Evolutionary conservation across 2,329 filamentous ascomycete genomes (phyloP).

Genomic region (Diaporthe caulivora): DNA sequence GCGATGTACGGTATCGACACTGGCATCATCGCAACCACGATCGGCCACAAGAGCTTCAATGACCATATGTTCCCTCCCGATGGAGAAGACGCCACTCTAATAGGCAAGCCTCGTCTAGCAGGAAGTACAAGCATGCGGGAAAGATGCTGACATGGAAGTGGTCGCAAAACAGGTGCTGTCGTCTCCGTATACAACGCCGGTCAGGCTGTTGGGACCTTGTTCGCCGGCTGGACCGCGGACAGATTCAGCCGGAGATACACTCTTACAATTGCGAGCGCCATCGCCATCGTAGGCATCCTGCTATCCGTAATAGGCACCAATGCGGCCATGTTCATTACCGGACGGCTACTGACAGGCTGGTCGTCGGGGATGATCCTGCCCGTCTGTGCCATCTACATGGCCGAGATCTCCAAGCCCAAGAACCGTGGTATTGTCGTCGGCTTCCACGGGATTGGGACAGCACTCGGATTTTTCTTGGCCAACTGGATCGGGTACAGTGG

Average conservation of each 20-base stretch:
- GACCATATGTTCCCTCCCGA: conserved; percentile 48
- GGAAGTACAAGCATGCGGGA: background rate
- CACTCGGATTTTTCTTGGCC: conserved; percentile 52
- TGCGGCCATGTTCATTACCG: conserved; percentile 46
- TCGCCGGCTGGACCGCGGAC: conserved; percentile 50
- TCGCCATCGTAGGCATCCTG: conserved; percentile 35
- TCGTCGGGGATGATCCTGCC: conserved; percentile 45
- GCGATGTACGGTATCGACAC: conserved; percentile 39
- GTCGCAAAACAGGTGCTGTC: conserved; percentile 43
- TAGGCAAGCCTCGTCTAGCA: conserved; percentile 32
- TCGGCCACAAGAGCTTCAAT: conserved; percentile 49
- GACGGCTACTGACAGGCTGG: conserved; percentile 44
- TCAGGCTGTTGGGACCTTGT: conserved; percentile 47
- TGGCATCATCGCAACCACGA: conserved; percentile 50
- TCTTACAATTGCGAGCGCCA: conserved; percentile 46
- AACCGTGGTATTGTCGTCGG: conserved; percentile 45
- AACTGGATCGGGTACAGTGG: conserved; percentile 56
- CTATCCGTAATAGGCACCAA: conserved; percentile 21
- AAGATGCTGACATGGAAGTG: background rate
- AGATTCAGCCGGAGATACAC: conserved; percentile 51
- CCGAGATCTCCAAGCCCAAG: conserved; percentile 45
- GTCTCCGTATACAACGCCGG: conserved; percentile 51
- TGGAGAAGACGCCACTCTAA: conserved; percentile 44
- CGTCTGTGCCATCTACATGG: conserved; percentile 45
- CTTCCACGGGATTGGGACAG: conserved; percentile 49